Percentiles rank a stretch among this genome's conserved stretches.
These are phyloP conservation scores for Vavraia culicis DNA, from an alignment of 371 early-diverging fungal species.

Conservation along the genomic window DNA sequence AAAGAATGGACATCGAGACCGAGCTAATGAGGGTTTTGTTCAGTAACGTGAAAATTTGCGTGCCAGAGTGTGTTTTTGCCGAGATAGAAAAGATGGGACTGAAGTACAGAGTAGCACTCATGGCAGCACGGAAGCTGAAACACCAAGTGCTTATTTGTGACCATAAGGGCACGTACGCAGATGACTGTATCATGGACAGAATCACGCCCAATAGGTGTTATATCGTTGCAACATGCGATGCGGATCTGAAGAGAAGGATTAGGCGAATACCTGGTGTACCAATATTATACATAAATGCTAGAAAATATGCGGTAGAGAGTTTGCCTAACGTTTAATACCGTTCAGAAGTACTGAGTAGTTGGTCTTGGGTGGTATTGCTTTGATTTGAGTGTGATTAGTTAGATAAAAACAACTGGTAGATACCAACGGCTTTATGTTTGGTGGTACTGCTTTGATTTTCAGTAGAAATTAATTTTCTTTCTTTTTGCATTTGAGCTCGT, in stretches of 20 bases:
- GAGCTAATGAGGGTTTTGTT: slow-evolving; percentile 91
- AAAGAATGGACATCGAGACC: slow-evolving; percentile 80
- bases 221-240: slow-evolving; percentile 96
- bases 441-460: too few relatives aligned
- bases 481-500: too few relatives aligned
- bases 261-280: slow-evolving; percentile 94
- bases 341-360: too few relatives aligned
- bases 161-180: slow-evolving; percentile 97
- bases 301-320: slow-evolving; percentile 76
- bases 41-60: slow-evolving; percentile 58
- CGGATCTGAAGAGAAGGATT: slow-evolving; percentile 81
- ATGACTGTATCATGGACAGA: slow-evolving; percentile 89
- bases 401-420: too few relatives aligned
- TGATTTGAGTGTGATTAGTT: too few relatives aligned
- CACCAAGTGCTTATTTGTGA: slow-evolving; percentile 75
- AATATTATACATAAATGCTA: slow-evolving; percentile 77
- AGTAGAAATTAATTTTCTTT: too few relatives aligned
- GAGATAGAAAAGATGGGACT: slow-evolving; percentile 95
- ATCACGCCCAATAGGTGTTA: slow-evolving; percentile 84
- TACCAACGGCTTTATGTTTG: too few relatives aligned
- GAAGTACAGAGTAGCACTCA: slow-evolving; percentile 73
- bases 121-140: slow-evolving; percentile 21
- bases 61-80: slow-evolving; percentile 95
- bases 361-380: too few relatives aligned
- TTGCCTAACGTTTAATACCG: slow-evolving; percentile 49